Evolutionary conservation across 768 basidiomycete genomes (phyloP).

Genomic region (Phaffia australis): DNA sequence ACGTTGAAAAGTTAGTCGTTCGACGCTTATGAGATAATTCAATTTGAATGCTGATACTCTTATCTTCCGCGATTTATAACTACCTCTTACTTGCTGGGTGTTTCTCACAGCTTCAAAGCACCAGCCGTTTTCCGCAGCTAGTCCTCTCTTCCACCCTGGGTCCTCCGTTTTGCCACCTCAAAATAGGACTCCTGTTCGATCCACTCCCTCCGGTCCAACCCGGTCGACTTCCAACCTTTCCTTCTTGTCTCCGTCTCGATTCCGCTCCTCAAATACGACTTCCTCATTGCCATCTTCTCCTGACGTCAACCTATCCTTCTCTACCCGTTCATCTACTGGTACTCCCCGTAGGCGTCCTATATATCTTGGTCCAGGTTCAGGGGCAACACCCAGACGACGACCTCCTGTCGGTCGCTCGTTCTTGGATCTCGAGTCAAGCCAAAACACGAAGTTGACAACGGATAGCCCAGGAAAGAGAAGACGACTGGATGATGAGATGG

Average conservation of each 20-base stretch:
- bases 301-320: neutral
- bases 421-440: neutral
- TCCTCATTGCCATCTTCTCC: neutral
- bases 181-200: neutral
- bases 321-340: neutral
- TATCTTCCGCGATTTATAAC: neutral
- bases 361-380: slow-evolving; percentile 22
- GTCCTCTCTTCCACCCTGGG: neutral
- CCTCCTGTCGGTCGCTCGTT: slow-evolving; percentile 6
- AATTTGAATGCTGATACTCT: neutral
- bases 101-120: neutral
- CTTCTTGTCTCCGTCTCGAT: slow-evolving; percentile 23
- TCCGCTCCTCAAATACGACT: neutral
- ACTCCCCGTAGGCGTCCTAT: slow-evolving; percentile 18
- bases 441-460: neutral
- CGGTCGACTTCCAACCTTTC: slow-evolving; percentile 15
- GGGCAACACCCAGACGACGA: slow-evolving; percentile 12
- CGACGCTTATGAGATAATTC: neutral
- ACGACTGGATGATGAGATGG: slow-evolving; percentile 3
- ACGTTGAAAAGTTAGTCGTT: neutral
- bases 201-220: slow-evolving; percentile 1
- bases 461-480: slow-evolving; percentile 22
- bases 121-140: neutral
- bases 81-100: neutral
- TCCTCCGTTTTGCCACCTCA: slow-evolving; percentile 22